phyloP scores from a whole-genome alignment of 208 protist species.

The Tetramitus jugosus region DNA sequence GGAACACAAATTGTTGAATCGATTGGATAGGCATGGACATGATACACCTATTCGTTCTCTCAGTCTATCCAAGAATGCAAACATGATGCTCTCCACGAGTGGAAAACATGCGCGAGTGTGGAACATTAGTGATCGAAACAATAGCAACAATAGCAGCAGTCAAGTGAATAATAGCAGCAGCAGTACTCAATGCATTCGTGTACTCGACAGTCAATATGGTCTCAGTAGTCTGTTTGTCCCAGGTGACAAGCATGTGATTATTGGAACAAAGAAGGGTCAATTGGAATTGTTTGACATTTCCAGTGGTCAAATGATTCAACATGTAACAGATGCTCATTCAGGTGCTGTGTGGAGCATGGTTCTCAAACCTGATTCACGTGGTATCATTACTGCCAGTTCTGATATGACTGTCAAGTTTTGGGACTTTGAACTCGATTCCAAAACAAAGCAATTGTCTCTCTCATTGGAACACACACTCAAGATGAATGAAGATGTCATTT shows the following conservation, averaged over 20 bases:
- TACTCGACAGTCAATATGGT: not conserved
- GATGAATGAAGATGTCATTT: constrained; percentile 82
- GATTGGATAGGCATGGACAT: constrained; percentile 1
- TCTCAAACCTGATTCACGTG: constrained; percentile 16
- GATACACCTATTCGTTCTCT: not conserved
- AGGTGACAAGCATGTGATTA: not conserved
- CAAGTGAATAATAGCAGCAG: no score
- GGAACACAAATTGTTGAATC: not conserved
- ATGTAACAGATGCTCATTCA: constrained; percentile 23
- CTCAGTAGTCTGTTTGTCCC: not conserved
- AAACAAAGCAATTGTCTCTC: constrained; percentile 35
- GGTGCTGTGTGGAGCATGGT: constrained; percentile 28
- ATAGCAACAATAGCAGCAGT: no score
- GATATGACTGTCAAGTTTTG: constrained; percentile 67
- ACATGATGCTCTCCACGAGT: no score
- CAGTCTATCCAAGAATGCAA: no score
- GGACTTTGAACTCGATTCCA: constrained; percentile 54
- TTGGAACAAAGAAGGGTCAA: constrained; percentile 9
- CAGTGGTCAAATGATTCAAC: not conserved
- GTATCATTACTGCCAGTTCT: constrained; percentile 31
- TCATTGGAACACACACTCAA: constrained; percentile 61
- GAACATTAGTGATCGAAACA: no score
- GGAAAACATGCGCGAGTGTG: no score
- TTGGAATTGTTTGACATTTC: not conserved
- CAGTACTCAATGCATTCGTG: not conserved